These are phyloP conservation scores for Pyrenochaeta sp. DNA, from an alignment of 2,329 filamentous ascomycete species.

Conservation along the genomic window DNA sequence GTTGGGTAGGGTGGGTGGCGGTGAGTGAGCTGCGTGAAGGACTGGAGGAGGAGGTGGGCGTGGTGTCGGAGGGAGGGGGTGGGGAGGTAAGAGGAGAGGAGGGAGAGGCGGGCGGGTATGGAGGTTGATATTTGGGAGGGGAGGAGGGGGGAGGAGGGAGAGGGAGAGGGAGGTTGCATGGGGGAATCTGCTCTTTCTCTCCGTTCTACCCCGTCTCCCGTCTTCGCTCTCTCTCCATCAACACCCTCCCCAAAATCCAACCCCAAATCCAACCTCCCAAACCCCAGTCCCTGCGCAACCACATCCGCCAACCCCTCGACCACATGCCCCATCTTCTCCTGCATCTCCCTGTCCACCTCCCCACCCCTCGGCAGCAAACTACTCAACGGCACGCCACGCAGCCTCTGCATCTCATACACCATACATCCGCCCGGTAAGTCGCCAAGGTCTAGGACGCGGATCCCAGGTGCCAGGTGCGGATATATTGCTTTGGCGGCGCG, in stretches of 20 bases:
- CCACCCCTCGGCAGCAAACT: conserved; percentile 12
- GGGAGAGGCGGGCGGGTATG: conserved; percentile 11
- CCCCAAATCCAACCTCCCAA: conserved; percentile 16
- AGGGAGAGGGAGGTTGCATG: conserved; percentile 18
- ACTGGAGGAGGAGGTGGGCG: too few species aligned
- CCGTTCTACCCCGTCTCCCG: too few species aligned
- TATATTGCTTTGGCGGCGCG: conserved; percentile 29
- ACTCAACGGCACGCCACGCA: conserved; percentile 34
- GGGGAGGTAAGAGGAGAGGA: too few species aligned
- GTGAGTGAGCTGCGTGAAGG: too few species aligned
- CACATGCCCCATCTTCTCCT: conserved; percentile 33
- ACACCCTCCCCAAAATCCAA: too few species aligned
- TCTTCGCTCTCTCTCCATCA: too few species aligned
- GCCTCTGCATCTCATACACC: conserved; percentile 34
- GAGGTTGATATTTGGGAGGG: too few species aligned
- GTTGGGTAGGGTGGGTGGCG: conserved; percentile 59
- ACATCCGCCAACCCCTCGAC: conserved; percentile 36
- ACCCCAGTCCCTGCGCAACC: conserved; percentile 34
- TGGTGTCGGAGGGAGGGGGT: too few species aligned
- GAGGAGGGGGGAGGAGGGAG: conserved; percentile 11
- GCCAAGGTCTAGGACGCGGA: conserved; percentile 13
- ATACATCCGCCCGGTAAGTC: conserved; percentile 17
- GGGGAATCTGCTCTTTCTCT: conserved; percentile 26
- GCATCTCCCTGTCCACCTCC: conserved; percentile 14
- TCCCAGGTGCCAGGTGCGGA: conserved; percentile 28